phyloP scores from a whole-genome alignment of 2,329 filamentous ascomycete species.

The Pseudohalonectria lignicola region DNA sequence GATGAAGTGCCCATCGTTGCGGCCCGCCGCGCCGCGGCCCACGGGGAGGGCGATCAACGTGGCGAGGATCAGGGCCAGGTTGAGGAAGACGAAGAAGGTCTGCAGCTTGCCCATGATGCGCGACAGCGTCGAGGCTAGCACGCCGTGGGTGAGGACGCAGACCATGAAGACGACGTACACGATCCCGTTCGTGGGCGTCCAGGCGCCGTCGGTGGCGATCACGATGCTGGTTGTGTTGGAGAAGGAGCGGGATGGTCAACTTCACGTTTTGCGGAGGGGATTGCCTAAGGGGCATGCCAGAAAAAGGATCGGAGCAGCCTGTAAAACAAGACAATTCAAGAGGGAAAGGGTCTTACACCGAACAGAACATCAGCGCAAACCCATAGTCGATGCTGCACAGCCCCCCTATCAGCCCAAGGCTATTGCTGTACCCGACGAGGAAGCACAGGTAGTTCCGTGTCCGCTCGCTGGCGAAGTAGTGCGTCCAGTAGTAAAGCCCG shows the following conservation, averaged over 20 bases:
- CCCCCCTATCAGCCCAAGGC: conserved; percentile 47
- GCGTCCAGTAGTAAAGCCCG: conserved; percentile 48
- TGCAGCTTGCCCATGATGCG: conserved; percentile 49
- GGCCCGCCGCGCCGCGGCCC: conserved; percentile 22
- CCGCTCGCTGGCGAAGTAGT: conserved; percentile 43
- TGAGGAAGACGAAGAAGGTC: conserved; percentile 41
- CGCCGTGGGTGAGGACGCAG: conserved; percentile 40
- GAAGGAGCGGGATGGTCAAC: too few species aligned
- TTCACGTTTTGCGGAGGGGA: too few species aligned
- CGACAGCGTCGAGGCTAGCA: conserved; percentile 39
- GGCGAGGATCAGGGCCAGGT: conserved; percentile 41
- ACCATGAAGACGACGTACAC: conserved; percentile 47
- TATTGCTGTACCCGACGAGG: conserved; percentile 50
- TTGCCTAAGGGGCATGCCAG: too few species aligned
- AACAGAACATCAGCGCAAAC: conserved; percentile 45
- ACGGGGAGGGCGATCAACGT: conserved; percentile 47
- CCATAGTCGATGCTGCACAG: conserved; percentile 50
- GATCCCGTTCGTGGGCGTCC: conserved; percentile 41
- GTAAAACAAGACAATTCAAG: too few species aligned
- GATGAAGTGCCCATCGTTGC: conserved; percentile 36
- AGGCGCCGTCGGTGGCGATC: conserved; percentile 42
- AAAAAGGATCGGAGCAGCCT: too few species aligned
- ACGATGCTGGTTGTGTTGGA: conserved; percentile 28
- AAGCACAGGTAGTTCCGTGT: conserved; percentile 48
- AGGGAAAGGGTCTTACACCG: conserved; percentile 33